Percentiles rank a stretch among this genome's conserved stretches.
These are phyloP conservation scores for Flaveria ramosissima DNA, from an alignment of 129 eudicot species.

Conservation along the genomic window DNA sequence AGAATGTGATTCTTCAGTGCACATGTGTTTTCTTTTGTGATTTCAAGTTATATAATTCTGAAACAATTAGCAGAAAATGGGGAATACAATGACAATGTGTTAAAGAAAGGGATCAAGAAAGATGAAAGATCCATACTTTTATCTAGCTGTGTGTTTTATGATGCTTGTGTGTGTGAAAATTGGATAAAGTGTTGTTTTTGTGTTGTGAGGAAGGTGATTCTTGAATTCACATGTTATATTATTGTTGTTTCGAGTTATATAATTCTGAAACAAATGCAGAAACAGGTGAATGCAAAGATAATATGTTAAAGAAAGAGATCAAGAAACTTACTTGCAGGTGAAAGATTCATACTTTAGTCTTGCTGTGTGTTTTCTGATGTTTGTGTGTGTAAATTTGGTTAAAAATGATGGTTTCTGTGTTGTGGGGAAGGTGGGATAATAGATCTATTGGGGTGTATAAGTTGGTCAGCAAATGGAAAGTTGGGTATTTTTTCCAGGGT, in stretches of 20 bases:
- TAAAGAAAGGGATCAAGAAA: slow-evolving; percentile 10
- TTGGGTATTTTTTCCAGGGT: slow-evolving; percentile 11
- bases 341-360: slow-evolving; percentile 27
- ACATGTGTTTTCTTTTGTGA: slow-evolving; percentile 15
- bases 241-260: neutral
- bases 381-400: slow-evolving; percentile 29
- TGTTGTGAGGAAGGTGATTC: slow-evolving; percentile 31
- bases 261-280: slow-evolving; percentile 12
- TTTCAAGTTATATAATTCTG: neutral
- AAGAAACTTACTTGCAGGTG: slow-evolving; percentile 42
- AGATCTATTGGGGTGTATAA: slow-evolving; percentile 30
- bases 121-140: neutral
- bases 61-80: slow-evolving; percentile 7
- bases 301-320: slow-evolving; percentile 24
- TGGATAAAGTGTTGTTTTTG: slow-evolving; percentile 1
- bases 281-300: slow-evolving; percentile 18
- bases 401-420: slow-evolving; percentile 27
- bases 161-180: neutral
- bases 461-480: slow-evolving; percentile 33
- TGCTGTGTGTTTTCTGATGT: slow-evolving; percentile 34
- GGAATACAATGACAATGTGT: slow-evolving; percentile 15
- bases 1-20: slow-evolving; percentile 54
- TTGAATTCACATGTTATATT: slow-evolving; percentile 45
- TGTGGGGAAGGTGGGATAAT: slow-evolving; percentile 40
- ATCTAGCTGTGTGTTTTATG: neutral